Base-by-base conservation (phyloP, 345 rosid genomes). In the Nephelium lappaceum region DNA sequence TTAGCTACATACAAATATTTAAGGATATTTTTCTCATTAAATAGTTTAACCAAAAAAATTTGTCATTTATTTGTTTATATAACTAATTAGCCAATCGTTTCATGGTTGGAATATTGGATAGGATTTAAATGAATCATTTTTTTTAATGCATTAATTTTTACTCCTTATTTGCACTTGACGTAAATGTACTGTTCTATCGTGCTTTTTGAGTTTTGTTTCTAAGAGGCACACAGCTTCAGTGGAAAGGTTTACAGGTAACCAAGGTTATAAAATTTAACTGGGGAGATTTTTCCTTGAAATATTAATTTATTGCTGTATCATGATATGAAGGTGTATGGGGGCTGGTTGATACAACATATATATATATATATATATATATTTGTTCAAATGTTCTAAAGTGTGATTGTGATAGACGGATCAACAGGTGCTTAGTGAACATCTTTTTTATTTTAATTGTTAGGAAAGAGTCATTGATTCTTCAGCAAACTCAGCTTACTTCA, bases 401-500 rank as follows among this genome's bases (percentile, higher is more conserved):
- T 70, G 25, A 55, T 69, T 53, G 53, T 67, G 41, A 42, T 51
- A 23, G 18, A 42, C 55, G 64, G 69, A 74, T 5, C 36, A 19
- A 47, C 41, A 24, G 53, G 71, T 68, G 72, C 80, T 81, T 38
- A 81, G 78, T 49, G 67, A 68, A 80, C 79, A 71, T 76, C 24
- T 74, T 75, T 75, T 36, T 71, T 11, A 31, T 15, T 70, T 70
- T 78, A n/a, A 76, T 85, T 82, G 25, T 57, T 87, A 91, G 95
- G 95, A 91, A 85, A 88, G 85, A 85, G 82, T 81, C 73, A 77
- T 72, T 36, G 93, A 87, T 86, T 72, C 83, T 81, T 78, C 88
- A 49, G 53, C 74, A 64, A 87, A 87, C 83, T 57, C 83, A 18
- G 77, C 85, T 70, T 83, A 73, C 67, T 87, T 83, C 72, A 67